Percentiles rank a stretch among this genome's conserved stretches.
Conservation (phyloP, 768 basidiomycete genomes). For the Leucogyrophana mollusca region DNA sequence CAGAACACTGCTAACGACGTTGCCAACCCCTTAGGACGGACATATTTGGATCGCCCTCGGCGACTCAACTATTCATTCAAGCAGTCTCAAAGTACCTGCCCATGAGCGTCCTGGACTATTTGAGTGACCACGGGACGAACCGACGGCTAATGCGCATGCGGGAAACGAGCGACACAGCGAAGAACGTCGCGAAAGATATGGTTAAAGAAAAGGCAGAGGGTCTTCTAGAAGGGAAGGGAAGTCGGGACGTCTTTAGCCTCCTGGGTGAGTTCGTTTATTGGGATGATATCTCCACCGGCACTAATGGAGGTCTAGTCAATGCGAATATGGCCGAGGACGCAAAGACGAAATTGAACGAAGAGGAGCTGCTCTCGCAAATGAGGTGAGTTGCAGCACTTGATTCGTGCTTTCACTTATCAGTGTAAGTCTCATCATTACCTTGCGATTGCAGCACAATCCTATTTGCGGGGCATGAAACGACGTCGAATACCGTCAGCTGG, state of each 20-base stretch:
- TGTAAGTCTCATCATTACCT: background rate
- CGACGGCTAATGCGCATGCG: constrained; percentile 19
- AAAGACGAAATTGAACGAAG: constrained; percentile 20
- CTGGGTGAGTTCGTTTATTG: constrained; percentile 30
- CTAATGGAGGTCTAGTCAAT: constrained; percentile 15
- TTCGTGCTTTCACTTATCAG: background rate
- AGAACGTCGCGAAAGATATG: constrained; percentile 13
- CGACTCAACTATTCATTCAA: constrained; percentile 26
- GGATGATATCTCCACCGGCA: background rate
- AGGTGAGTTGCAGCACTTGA: constrained; percentile 13
- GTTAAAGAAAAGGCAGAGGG: constrained; percentile 14
- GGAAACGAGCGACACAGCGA: constrained; percentile 4
- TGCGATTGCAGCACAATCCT: constrained; percentile 37
- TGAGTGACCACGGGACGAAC: constrained; percentile 27
- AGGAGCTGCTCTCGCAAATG: constrained; percentile 11
- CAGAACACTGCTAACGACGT: too few relatives aligned
- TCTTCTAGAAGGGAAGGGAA: constrained; percentile 13
- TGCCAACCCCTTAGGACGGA: constrained; percentile 1
- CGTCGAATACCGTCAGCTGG: constrained; percentile 59
- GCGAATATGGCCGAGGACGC: constrained; percentile 26
- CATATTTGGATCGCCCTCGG: constrained; percentile 9
- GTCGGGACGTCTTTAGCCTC: constrained; percentile 26
- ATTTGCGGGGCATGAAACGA: constrained; percentile 60
- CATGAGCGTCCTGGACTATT: constrained; percentile 27
- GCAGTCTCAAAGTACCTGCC: constrained; percentile 31